A percentile compares a stretch with the other conserved stretches of the same genome.
These are phyloP conservation scores for Diutina sp. DNA, from an alignment of 1,139 yeast species.

Conservation along the genomic window DNA sequence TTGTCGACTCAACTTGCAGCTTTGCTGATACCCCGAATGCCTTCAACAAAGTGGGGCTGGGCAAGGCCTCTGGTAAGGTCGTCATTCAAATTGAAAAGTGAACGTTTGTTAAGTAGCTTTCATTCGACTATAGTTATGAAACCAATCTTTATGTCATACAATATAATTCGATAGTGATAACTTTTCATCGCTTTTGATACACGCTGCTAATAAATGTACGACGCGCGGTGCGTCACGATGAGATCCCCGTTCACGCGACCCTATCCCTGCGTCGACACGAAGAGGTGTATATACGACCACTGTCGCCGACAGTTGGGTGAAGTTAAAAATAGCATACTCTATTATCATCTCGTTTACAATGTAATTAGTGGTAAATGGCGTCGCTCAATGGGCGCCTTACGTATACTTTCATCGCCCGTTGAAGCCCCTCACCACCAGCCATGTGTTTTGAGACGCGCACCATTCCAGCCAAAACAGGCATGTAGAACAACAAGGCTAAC, in stretches of 20 bases:
- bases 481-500: neutral
- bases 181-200: neutral
- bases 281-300: too few relatives aligned
- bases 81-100: constrained; percentile 12
- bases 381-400: too few relatives aligned
- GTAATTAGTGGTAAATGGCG: too few relatives aligned
- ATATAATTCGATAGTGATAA: too few relatives aligned
- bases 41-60: constrained; percentile 27
- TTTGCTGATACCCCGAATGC: constrained; percentile 40
- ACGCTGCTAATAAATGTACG: neutral
- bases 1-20: constrained; percentile 39
- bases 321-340: neutral
- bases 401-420: too few relatives aligned
- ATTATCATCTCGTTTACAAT: too few relatives aligned
- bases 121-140: too few relatives aligned
- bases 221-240: neutral
- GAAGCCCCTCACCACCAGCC: neutral
- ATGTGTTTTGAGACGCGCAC: neutral
- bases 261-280: neutral
- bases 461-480: neutral
- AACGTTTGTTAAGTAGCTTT: too few relatives aligned
- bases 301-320: neutral
- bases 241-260: neutral
- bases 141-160: too few relatives aligned
- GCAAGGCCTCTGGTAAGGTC: constrained; percentile 52